These are phyloP conservation scores for Annulohypoxylon bovei DNA, from an alignment of 495 filamentous ascomycete species.

Conservation along the genomic window DNA sequence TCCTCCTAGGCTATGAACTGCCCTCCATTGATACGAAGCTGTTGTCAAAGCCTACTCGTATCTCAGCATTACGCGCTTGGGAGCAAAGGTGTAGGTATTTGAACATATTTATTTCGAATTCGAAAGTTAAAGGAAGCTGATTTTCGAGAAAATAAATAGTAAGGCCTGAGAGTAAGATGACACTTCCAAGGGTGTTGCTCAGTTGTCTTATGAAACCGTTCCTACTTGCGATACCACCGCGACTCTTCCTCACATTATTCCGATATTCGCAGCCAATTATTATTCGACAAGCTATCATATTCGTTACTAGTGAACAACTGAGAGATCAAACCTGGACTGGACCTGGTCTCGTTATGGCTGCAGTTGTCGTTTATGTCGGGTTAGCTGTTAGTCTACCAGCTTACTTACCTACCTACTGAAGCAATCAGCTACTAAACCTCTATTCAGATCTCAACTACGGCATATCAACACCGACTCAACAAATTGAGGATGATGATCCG, in stretches of 20 bases:
- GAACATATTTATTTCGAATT: not conserved
- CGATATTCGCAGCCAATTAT: conserved; percentile 71
- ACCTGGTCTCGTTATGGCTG: conserved; percentile 67
- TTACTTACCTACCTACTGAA: not conserved
- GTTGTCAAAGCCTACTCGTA: conserved; percentile 53
- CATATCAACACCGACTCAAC: conserved; percentile 67
- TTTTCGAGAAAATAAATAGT: conserved; percentile 22
- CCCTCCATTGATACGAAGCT: conserved; percentile 58
- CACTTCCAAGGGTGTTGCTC: conserved; percentile 60
- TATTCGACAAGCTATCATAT: conserved; percentile 63
- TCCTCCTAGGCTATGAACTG: conserved; percentile 59
- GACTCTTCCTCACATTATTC: conserved; percentile 66
- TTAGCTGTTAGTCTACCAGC: conserved; percentile 58
- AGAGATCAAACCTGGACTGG: conserved; percentile 50
- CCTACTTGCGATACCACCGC: conserved; percentile 59
- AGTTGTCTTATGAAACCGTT: conserved; percentile 61
- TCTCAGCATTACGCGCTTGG: conserved; percentile 52
- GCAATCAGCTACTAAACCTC: not conserved
- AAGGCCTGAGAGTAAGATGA: conserved; percentile 45
- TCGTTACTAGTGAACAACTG: conserved; percentile 47
- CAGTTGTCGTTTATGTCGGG: conserved; percentile 67
- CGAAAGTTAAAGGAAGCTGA: not conserved
- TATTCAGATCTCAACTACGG: conserved; percentile 58
- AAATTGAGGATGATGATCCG: conserved; percentile 67
- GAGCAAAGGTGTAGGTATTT: conserved; percentile 41